Conservation (phyloP, 73 alveolate genomes). For the Paramecium pentaurelia region DNA sequence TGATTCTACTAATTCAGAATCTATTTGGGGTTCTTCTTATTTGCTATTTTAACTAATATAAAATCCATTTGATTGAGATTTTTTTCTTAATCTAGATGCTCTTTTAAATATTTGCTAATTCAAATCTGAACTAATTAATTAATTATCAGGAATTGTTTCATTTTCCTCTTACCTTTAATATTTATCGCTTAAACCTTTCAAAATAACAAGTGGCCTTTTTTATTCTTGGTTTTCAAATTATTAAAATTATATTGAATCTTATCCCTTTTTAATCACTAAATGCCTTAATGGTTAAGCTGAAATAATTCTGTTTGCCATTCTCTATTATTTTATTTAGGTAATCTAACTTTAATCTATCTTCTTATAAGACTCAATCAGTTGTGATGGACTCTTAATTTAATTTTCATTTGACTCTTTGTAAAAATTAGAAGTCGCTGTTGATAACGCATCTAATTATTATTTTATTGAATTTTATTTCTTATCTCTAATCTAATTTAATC, state of each 20-base stretch:
- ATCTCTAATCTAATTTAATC: not conserved
- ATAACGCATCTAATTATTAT: not conserved
- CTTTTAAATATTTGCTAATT: not conserved
- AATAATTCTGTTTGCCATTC: not conserved
- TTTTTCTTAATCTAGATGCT: not conserved
- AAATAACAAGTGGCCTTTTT: not conserved
- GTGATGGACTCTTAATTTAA: not conserved
- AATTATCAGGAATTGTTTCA: not conserved
- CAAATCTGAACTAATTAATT: not conserved
- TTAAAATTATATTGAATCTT: not conserved
- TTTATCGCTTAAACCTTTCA: not conserved
- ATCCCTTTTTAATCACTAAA: not conserved
- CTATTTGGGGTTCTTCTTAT: not conserved
- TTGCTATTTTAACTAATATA: not conserved
- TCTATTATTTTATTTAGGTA: not conserved
- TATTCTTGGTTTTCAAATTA: not conserved
- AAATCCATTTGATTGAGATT: not conserved
- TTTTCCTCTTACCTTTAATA: not conserved
- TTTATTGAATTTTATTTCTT: not conserved
- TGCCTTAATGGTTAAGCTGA: slow-evolving; percentile 15
- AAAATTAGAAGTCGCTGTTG: slow-evolving; percentile 5
- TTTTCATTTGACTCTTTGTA: not conserved
- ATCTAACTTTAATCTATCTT: not conserved
- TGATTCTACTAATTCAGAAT: not conserved
- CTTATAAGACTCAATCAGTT: not conserved